These are phyloP conservation scores for Leccinum longicurvipes DNA, from an alignment of 768 basidiomycete genomes.

Conservation along the genomic window DNA sequence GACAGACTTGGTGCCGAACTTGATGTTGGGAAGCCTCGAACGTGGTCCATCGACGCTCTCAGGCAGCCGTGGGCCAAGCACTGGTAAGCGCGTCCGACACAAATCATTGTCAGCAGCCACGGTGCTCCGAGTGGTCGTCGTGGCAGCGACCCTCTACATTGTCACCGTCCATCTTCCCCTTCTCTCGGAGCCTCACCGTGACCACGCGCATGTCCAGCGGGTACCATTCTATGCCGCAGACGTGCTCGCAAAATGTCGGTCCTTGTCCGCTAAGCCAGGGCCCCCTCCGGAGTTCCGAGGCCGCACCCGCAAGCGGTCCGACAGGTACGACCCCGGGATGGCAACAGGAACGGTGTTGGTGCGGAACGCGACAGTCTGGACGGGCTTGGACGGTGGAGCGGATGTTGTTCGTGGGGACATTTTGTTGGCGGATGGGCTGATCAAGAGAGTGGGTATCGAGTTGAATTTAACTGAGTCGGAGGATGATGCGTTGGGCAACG, in stretches of 20 bases:
- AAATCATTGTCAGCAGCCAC: too few relatives aligned
- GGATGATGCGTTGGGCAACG: too few relatives aligned
- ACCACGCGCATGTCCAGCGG: conserved; percentile 2
- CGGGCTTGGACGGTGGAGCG: conserved; percentile 54
- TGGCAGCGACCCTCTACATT: too few relatives aligned
- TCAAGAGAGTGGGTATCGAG: conserved; percentile 60
- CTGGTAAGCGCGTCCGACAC: too few relatives aligned
- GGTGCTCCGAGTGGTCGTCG: too few relatives aligned
- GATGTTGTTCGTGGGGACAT: conserved; percentile 58
- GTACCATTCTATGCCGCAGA: conserved; percentile 23
- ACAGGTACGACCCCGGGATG: conserved; percentile 56
- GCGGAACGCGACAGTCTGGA: conserved; percentile 76
- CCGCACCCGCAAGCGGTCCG: conserved; percentile 47
- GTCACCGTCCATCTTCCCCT: conserved; percentile 6
- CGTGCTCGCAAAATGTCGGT: conserved; percentile 44
- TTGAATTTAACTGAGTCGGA: too few relatives aligned
- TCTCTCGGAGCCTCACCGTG: too few relatives aligned
- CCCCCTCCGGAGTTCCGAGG: conserved; percentile 46
- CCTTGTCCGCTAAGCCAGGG: conserved; percentile 41
- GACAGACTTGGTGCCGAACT: too few relatives aligned
- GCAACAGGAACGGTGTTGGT: conserved; percentile 51
- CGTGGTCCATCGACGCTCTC: too few relatives aligned
- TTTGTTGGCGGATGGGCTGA: conserved; percentile 59
- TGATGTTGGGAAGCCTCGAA: too few relatives aligned
- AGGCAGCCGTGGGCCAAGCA: too few relatives aligned